phyloP scores from a whole-genome alignment of 208 protist genomes.

The Vickermania ingenoplastis region DNA sequence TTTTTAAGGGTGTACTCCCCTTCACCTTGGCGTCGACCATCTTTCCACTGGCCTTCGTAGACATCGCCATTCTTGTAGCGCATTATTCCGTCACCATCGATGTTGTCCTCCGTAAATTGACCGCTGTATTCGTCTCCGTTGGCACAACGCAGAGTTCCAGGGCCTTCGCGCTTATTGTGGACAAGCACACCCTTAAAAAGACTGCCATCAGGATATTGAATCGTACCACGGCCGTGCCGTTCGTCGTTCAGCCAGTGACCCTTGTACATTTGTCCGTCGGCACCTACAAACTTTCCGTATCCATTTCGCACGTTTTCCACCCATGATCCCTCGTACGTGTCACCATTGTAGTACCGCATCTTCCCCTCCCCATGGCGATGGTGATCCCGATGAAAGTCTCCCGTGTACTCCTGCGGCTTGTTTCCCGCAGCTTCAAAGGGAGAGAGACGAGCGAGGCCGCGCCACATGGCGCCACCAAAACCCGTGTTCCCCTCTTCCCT shows the following conservation, averaged over 20 bases:
- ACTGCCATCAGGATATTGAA: slow-evolving; percentile 22
- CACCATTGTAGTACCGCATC: slow-evolving; percentile 71
- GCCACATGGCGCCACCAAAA: slow-evolving; percentile 36
- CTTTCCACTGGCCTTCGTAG: slow-evolving; percentile 80
- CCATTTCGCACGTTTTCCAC: slow-evolving; percentile 50
- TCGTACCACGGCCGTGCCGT: slow-evolving; percentile 73
- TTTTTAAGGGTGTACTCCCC: slow-evolving; percentile 76
- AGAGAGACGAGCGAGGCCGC: slow-evolving; percentile 58
- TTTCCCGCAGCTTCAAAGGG: slow-evolving; percentile 44
- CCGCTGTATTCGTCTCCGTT: slow-evolving; percentile 87
- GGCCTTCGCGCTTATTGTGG: slow-evolving; percentile 68
- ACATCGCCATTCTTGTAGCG: slow-evolving; percentile 72
- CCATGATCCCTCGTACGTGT: slow-evolving; percentile 83
- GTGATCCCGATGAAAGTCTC: slow-evolving; percentile 60
- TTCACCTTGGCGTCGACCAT: slow-evolving; percentile 75
- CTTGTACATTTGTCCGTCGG: slow-evolving; percentile 75
- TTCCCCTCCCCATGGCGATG: slow-evolving; percentile 71
- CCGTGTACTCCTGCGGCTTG: slow-evolving; percentile 64
- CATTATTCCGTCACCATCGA: slow-evolving; percentile 75
- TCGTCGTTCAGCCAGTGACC: slow-evolving; percentile 74
- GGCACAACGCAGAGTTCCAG: slow-evolving; percentile 63
- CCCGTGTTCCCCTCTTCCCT: slow-evolving; percentile 4
- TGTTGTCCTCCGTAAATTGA: slow-evolving; percentile 45
- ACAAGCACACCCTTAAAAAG: slow-evolving; percentile 39
- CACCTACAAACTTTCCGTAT: slow-evolving; percentile 63